Conservation (phyloP, 2,329 filamentous ascomycete genomes). For the Colletotrichum coccodes region DNA sequence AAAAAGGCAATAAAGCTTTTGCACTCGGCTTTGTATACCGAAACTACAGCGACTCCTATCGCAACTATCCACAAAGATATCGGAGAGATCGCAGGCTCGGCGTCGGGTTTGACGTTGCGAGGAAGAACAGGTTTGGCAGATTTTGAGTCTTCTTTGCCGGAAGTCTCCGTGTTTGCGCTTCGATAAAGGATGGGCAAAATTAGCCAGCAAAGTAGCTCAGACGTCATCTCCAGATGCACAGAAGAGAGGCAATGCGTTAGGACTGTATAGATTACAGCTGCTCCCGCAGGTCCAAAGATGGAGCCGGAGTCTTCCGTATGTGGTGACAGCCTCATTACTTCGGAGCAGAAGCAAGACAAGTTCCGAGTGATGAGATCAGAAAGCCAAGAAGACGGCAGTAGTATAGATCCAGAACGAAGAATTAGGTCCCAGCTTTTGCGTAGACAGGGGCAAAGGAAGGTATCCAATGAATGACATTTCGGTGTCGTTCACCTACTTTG, state of each 20-base stretch:
- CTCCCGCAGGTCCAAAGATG: background rate
- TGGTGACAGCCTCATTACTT: background rate
- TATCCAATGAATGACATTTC: background rate
- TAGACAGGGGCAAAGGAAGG: background rate
- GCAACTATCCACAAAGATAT: background rate
- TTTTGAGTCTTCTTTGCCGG: background rate
- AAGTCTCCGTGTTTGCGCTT: no score
- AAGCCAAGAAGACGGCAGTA: background rate
- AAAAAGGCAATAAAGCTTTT: background rate
- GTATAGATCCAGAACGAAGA: background rate
- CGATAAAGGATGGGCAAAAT: background rate
- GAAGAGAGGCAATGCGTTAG: background rate
- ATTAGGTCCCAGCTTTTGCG: background rate
- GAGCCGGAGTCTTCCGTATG: background rate
- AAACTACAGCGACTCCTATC: background rate
- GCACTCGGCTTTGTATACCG: background rate
- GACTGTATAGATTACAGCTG: background rate
- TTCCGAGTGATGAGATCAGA: background rate
- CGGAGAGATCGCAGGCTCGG: background rate
- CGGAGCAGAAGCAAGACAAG: background rate
- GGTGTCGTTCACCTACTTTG: background rate
- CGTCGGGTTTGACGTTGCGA: background rate
- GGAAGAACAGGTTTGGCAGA: background rate
- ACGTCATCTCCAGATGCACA: background rate
- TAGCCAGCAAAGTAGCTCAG: background rate